A percentile compares a stretch with the other conserved stretches of the same genome.
Evolutionary conservation across 2,329 filamentous ascomycete genomes (phyloP).

Genomic region (Fusarium denticulatum): DNA sequence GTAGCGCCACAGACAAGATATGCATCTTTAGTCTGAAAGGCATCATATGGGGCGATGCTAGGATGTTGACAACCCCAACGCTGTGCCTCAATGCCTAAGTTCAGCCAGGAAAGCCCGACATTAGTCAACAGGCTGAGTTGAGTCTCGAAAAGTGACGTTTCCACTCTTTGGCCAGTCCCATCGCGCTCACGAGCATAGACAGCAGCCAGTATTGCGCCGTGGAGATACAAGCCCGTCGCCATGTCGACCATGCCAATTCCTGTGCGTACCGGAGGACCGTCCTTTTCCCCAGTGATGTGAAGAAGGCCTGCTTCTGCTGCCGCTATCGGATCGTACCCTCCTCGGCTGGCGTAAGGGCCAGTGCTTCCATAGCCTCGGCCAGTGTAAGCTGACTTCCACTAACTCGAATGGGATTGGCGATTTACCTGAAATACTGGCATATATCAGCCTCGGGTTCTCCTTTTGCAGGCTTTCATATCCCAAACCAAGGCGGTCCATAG

Average conservation of each 20-base stretch:
- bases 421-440: neutral
- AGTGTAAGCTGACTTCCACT: no score
- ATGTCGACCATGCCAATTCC: neutral
- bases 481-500: neutral
- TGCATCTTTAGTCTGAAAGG: neutral
- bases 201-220: neutral
- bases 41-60: neutral
- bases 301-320: neutral
- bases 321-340: neutral
- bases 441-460: neutral
- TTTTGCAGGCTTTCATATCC: neutral
- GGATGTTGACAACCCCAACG: neutral
- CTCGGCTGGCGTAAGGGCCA: neutral
- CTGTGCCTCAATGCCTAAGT: neutral
- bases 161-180: neutral
- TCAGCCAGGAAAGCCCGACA: neutral
- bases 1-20: neutral
- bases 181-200: neutral
- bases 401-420: no score
- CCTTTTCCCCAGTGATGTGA: neutral
- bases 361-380: neutral
- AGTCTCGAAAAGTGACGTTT: neutral
- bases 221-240: neutral
- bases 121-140: neutral
- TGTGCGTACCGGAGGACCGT: neutral